Evolutionary conservation across 2,329 filamentous ascomycete species (phyloP), one percentile per base, ranked within the genome.

Genomic region (Coniochaeta sp.): DNA sequence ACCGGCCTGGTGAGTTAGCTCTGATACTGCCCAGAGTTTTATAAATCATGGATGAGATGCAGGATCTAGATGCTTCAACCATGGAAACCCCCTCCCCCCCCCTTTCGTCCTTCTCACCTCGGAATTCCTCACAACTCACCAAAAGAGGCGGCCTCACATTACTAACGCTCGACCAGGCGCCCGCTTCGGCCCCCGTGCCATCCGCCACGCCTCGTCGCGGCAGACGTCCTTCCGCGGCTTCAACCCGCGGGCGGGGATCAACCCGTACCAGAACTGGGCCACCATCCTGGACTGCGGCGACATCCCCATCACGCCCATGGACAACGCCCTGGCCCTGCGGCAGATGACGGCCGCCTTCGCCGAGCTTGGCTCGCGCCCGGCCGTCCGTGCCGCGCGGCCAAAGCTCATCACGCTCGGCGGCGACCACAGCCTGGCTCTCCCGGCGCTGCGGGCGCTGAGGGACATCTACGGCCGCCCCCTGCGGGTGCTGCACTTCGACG

Each of bases 181-280:
- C 17, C 85, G 93, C 9, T 96, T 96, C 70, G 93, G 93, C 0
- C 93, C 93, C 36, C 86, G 91, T 52, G 90, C 91, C 47, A 96
- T 97, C 69, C 88, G 93, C 60, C 87, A 90, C 42, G 92, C 91
- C 44, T 93, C 90, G 34, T 82, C 88, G 8, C 86, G 92, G 22
- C 92, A 96, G 75, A 91, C 89, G 16, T 82, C 86, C 2, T 90
- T 89, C 72, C 85, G 91, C 47, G 89, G 89, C 69, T 92, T 89
- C 81, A 96, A 96, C 74, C 84, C 91, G 30, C 54, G 54, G 19
- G 54, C 58, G 71, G 73, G 68, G n/a, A 72, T 68, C 59, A 91
- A 91, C 67, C 86, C 88, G 0, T 89, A 90, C 70, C 76, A 78
- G 28, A 87, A 84, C 22, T 91, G 88, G 87, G 87, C 88, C 0